These are phyloP conservation scores for Selenicereus undatus DNA, from an alignment of 148 eudicot species.

Conservation along the genomic window DNA sequence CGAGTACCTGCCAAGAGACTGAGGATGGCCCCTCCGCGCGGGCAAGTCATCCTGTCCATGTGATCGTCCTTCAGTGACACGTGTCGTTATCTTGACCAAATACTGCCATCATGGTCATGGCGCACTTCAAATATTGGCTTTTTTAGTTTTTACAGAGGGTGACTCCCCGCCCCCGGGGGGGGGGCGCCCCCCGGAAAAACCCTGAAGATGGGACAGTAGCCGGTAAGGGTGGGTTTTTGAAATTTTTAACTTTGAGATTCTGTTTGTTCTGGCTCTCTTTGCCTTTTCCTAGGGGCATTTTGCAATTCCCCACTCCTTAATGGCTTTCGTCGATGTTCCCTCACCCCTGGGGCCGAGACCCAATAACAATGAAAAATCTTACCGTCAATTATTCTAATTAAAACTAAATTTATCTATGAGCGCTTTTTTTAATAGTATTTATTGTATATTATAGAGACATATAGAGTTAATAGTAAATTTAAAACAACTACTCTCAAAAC, in stretches of 20 bases:
- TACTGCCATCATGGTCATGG: not conserved
- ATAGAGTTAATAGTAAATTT: no score
- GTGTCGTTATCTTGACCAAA: not conserved
- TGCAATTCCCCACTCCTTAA: not conserved
- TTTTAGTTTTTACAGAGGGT: not conserved
- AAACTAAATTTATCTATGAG: no score
- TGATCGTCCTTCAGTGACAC: constrained; percentile 20
- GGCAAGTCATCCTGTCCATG: constrained; percentile 31
- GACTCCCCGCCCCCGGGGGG: not conserved
- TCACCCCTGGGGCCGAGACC: no score
- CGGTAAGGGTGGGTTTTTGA: not conserved
- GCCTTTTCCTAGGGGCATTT: not conserved
- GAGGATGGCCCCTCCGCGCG: constrained; percentile 22
- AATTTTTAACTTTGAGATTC: not conserved
- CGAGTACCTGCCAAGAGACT: constrained; percentile 8
- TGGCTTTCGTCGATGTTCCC: no score
- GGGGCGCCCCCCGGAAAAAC: not conserved
- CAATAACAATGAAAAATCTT: no score
- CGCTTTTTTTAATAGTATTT: no score
- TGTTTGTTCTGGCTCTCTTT: not conserved
- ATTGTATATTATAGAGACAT: no score
- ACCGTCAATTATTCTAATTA: no score
- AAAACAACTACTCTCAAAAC: no score
- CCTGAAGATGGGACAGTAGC: not conserved
- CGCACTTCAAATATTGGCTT: no score